These are phyloP conservation scores for Linanthus parryae DNA, from an alignment of 148 eudicot species.

Conservation along the genomic window DNA sequence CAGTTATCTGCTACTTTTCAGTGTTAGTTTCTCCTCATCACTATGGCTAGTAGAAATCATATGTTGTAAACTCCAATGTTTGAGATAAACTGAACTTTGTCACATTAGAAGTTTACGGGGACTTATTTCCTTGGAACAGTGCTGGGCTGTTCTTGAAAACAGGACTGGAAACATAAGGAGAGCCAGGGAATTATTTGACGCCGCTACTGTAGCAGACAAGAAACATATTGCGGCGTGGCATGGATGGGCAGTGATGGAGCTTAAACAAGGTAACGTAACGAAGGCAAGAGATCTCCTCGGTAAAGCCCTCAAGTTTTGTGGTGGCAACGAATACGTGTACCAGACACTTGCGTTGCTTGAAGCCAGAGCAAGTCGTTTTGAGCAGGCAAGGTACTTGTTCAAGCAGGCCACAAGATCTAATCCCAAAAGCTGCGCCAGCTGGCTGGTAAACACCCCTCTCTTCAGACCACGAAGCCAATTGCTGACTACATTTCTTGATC, in stretches of 20 bases:
- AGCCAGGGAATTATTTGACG: constrained; percentile 90
- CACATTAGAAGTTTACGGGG: constrained; percentile 6
- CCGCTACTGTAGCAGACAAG: constrained; percentile 96
- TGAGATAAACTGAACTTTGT: too few relatives aligned
- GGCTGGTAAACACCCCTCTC: constrained; percentile 65
- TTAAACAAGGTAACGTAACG: constrained; percentile 76
- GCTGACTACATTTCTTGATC: background rate
- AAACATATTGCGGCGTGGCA: constrained; percentile 98
- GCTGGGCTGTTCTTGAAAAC: constrained; percentile 95
- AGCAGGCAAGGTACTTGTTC: constrained; percentile 85
- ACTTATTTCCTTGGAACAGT: constrained; percentile 35
- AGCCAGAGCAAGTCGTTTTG: constrained; percentile 77
- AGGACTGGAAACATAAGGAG: constrained; percentile 71
- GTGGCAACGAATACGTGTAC: constrained; percentile 87
- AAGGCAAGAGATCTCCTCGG: constrained; percentile 85
- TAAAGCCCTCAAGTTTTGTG: constrained; percentile 76
- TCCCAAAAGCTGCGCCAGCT: constrained; percentile 95
- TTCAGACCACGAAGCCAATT: background rate
- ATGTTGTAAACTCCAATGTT: too few relatives aligned
- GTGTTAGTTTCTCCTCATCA: too few relatives aligned
- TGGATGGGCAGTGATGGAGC: constrained; percentile 96
- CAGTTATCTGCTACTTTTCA: too few relatives aligned
- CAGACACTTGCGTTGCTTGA: constrained; percentile 94
- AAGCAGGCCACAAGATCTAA: constrained; percentile 85
- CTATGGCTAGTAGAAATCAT: too few relatives aligned